A percentile compares a stretch with the other conserved stretches of the same genome.
Evolutionary conservation across 2,329 filamentous ascomycete genomes (phyloP).

Genomic region (Neodidymelliopsis sp.): DNA sequence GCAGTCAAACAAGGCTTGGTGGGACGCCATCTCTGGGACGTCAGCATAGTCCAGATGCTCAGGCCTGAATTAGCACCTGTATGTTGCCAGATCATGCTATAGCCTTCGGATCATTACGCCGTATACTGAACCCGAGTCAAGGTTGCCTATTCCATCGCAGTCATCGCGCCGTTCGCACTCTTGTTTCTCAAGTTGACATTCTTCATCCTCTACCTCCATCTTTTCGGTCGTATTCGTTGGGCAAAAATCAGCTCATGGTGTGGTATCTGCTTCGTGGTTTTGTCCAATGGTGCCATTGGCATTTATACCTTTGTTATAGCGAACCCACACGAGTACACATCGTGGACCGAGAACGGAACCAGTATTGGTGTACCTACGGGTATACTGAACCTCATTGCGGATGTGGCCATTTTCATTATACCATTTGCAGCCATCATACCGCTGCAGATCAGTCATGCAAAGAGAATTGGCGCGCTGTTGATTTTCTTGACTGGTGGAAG

Average conservation of each 20-base stretch:
- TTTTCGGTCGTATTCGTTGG: constrained; percentile 14
- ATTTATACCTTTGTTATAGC: constrained; percentile 1
- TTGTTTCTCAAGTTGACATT: constrained; percentile 13
- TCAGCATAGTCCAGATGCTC: not conserved
- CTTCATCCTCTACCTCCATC: constrained; percentile 12
- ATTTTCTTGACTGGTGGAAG: constrained; percentile 18
- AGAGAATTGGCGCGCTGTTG: constrained; percentile 9
- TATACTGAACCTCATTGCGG: constrained; percentile 1
- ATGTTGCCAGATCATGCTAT: not conserved
- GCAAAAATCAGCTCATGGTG: constrained; percentile 4
- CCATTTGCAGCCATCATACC: constrained; percentile 8
- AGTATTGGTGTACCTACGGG: not conserved
- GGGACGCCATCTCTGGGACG: constrained; percentile 12
- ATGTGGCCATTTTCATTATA: constrained; percentile 8
- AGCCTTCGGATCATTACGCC: too few relatives aligned
- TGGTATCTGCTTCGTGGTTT: constrained; percentile 2
- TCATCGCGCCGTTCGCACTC: not conserved
- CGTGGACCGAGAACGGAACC: not conserved
- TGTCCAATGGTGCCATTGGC: not conserved
- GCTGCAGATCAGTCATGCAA: constrained; percentile 5
- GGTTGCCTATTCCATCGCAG: not conserved
- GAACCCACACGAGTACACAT: constrained; percentile 1
- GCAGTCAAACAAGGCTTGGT: not conserved
- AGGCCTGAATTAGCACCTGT: not conserved
- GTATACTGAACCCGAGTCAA: not conserved